Conservation (phyloP, 1,284 basidiomycete genomes). For the Cutaneotrichosporon daszewskae region DNA sequence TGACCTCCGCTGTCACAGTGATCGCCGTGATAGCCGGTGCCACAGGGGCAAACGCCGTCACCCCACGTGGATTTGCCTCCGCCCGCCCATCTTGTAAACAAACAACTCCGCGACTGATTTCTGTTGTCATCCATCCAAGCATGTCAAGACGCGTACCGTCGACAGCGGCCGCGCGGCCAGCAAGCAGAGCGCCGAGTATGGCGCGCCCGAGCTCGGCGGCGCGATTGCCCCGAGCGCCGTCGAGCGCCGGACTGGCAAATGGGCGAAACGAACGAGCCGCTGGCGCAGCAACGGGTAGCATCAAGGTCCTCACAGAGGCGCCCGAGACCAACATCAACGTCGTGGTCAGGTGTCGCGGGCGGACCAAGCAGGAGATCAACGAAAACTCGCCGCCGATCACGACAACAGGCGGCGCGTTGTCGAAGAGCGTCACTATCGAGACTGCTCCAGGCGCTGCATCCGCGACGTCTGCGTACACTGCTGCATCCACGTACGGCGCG, state of each 20-base stretch:
- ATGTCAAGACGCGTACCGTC: constrained; percentile 31
- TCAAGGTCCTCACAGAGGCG: constrained; percentile 5
- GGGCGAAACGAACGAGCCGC: not conserved
- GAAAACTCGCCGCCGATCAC: constrained; percentile 79
- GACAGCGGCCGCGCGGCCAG: not conserved
- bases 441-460: constrained; percentile 48
- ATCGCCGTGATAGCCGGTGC: too few species aligned
- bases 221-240: not conserved
- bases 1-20: too few species aligned
- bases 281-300: not conserved
- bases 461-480: constrained; percentile 17
- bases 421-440: constrained; percentile 71
- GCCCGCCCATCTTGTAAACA: not conserved
- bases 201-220: constrained; percentile 10
- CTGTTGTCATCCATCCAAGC: not conserved
- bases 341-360: constrained; percentile 79
- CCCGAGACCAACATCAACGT: constrained; percentile 70
- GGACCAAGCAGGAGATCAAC: constrained; percentile 59
- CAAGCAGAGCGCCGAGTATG: constrained; percentile 16
- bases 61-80: too few species aligned
- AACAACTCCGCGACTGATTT: not conserved
- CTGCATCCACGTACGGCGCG: constrained; percentile 50
- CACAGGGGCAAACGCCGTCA: too few species aligned
- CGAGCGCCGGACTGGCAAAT: not conserved
- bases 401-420: constrained; percentile 63